A percentile compares a stretch with the other conserved stretches of the same genome.
phyloP scores from a whole-genome alignment of 495 filamentous ascomycete genomes.

The Choiromyces venosus region DNA sequence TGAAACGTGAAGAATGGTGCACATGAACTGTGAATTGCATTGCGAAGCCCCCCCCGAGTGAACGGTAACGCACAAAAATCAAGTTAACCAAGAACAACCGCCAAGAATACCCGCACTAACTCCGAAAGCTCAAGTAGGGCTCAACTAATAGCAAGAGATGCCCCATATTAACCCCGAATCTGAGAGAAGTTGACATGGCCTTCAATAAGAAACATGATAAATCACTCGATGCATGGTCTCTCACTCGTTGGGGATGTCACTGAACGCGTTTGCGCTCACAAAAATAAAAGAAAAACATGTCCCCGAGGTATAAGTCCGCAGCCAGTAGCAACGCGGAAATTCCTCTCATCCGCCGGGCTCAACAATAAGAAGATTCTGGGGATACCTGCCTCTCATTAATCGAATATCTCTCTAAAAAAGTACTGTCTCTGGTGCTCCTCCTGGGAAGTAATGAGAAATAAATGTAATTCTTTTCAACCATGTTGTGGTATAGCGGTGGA shows the following conservation, averaged over 20 bases:
- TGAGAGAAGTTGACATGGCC: neutral
- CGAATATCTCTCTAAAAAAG: too few species aligned
- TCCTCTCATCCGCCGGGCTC: too few species aligned
- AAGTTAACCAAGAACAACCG: neutral
- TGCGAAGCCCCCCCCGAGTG: neutral
- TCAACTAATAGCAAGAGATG: neutral
- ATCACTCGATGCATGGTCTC: neutral
- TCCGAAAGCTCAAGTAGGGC: neutral
- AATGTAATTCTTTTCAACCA: too few species aligned
- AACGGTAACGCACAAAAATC: neutral
- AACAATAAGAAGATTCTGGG: too few species aligned
- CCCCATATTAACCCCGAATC: neutral
- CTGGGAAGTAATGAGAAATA: too few species aligned
- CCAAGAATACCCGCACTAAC: neutral
- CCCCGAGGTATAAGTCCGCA: too few species aligned
- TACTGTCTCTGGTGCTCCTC: too few species aligned
- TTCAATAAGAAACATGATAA: neutral
- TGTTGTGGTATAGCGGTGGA: too few species aligned
- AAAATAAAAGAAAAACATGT: too few species aligned
- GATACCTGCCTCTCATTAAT: too few species aligned
- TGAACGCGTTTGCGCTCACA: too few species aligned
- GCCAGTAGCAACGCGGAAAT: too few species aligned
- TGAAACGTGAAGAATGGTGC: neutral
- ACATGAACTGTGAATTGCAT: neutral
- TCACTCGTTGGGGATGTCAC: neutral